Conservation (phyloP, 495 filamentous ascomycete species). For the Trichoderma asperelloides region DNA sequence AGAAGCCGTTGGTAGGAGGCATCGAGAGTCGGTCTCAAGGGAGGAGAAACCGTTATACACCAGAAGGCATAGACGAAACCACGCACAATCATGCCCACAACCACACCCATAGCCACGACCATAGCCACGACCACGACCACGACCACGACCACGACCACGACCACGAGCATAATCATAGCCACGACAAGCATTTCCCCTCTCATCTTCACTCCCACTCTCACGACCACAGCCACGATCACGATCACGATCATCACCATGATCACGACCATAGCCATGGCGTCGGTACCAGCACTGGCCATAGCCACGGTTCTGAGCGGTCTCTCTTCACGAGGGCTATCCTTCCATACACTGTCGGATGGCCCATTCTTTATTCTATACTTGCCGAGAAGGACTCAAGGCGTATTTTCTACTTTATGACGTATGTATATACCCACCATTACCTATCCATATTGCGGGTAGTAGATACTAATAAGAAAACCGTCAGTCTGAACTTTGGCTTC, state of each 20-base stretch:
- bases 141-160: slow-evolving; percentile 25
- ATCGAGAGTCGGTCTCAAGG: not conserved
- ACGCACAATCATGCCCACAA: slow-evolving; percentile 15
- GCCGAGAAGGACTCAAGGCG: slow-evolving; percentile 87
- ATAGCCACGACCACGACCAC: slow-evolving; percentile 29
- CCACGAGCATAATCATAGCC: slow-evolving; percentile 27
- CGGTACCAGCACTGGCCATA: slow-evolving; percentile 13
- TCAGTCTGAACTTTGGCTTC: slow-evolving; percentile 84
- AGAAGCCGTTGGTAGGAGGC: not conserved
- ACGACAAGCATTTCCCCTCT: slow-evolving; percentile 20
- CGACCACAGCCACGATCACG: slow-evolving; percentile 17
- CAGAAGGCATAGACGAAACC: not conserved
- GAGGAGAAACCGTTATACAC: not conserved
- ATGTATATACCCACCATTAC: slow-evolving; percentile 20
- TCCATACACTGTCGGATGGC: slow-evolving; percentile 54
- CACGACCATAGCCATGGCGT: slow-evolving; percentile 13
- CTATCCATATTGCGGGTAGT: not conserved
- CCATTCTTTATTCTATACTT: slow-evolving; percentile 74
- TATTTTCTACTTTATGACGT: slow-evolving; percentile 97
- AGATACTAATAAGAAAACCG: slow-evolving; percentile 15
- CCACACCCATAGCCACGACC: slow-evolving; percentile 17
- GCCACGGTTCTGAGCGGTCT: slow-evolving; percentile 35
- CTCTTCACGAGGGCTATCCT: slow-evolving; percentile 58
- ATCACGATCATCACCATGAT: slow-evolving; percentile 19
- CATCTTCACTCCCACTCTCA: slow-evolving; percentile 14